Conservation (phyloP, 257 asterid species). For the Handroanthus guayacan region DNA sequence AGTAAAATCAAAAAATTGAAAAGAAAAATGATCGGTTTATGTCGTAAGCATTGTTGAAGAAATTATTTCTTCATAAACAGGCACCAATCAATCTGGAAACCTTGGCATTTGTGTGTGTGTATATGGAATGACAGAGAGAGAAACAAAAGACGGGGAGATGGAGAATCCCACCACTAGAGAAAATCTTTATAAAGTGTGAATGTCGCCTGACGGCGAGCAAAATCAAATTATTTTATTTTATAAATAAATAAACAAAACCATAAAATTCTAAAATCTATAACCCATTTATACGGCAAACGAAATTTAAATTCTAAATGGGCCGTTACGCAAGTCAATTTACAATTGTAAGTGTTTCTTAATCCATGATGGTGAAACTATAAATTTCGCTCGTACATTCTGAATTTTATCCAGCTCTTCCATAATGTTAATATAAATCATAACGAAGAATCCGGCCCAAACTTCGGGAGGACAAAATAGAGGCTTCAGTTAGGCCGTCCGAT, state of each 20-base stretch:
- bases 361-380: no score
- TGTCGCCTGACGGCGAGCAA: slow-evolving; percentile 4
- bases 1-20: slow-evolving; percentile 24
- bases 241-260: neutral
- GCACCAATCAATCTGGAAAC: slow-evolving; percentile 1
- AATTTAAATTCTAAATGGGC: neutral
- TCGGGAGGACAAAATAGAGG: no score
- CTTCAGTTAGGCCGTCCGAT: no score
- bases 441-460: no score
- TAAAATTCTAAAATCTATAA: neutral
- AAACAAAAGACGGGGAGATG: neutral
- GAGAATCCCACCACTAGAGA: no score
- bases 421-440: no score
- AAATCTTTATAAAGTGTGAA: no score
- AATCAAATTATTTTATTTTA: neutral
- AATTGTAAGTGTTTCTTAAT: no score
- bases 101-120: neutral
- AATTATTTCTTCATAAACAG: neutral
- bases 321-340: no score
- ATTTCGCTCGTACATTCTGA: no score
- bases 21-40: neutral
- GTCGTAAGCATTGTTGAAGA: neutral
- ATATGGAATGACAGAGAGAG: neutral
- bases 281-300: no score
- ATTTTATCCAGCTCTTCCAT: no score